Evolutionary conservation across 768 basidiomycete species (phyloP).

Genomic region (Daedaleopsis nitida): DNA sequence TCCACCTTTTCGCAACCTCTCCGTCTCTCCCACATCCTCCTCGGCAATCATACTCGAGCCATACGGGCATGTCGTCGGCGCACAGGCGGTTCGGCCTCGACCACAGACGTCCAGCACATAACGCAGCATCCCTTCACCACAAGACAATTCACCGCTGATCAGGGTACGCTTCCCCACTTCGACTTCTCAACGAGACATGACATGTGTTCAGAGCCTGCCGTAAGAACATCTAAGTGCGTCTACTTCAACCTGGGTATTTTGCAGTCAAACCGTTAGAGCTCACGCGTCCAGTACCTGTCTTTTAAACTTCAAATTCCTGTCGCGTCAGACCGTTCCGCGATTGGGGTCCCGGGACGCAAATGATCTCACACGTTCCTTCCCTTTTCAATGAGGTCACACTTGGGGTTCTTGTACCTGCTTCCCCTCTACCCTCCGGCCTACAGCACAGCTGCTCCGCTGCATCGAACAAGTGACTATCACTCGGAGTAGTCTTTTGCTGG

Average conservation of each 20-base stretch:
- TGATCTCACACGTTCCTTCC: background rate
- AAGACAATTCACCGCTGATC: background rate
- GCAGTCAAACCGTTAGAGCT: background rate
- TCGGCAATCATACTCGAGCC: background rate
- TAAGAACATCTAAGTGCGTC: background rate
- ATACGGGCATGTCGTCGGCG: background rate
- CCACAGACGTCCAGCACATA: background rate
- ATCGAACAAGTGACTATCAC: too few species aligned
- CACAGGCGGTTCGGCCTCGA: too few species aligned
- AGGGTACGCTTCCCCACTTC: background rate
- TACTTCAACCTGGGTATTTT: background rate
- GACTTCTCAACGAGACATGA: background rate
- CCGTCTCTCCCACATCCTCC: background rate
- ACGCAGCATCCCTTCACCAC: background rate
- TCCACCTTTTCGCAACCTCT: background rate
- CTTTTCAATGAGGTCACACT: background rate
- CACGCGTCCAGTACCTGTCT: background rate
- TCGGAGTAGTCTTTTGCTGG: too few species aligned
- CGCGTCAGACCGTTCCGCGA: too few species aligned
- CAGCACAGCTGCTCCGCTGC: too few species aligned
- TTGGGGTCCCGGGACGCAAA: background rate
- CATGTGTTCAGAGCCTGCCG: background rate
- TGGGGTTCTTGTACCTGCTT: background rate
- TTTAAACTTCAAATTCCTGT: background rate
- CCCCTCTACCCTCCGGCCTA: background rate